phyloP scores from a whole-genome alignment of 2,329 filamentous ascomycete genomes.

The Sporothrix humicola region DNA sequence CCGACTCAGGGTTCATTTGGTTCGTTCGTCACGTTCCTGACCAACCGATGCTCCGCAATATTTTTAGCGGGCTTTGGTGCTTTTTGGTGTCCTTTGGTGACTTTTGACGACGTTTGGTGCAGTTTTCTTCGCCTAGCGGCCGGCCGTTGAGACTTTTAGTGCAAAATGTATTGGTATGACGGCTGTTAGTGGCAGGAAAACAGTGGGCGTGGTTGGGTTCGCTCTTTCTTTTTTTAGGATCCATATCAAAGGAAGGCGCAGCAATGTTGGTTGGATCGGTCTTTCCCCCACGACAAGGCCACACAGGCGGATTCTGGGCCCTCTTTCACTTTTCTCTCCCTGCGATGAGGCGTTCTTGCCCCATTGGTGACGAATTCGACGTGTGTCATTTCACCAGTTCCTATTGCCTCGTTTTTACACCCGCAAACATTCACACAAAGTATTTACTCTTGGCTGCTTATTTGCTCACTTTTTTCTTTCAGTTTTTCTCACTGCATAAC shows the following conservation, averaged over 20 bases:
- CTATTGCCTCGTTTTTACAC: neutral
- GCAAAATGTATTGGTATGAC: neutral
- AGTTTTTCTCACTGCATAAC: neutral
- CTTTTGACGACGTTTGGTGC: too few species aligned
- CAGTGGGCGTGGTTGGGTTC: conserved; percentile 3
- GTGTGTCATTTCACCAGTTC: neutral
- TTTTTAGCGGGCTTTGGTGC: conserved; percentile 17
- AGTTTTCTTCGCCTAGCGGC: conserved; percentile 15
- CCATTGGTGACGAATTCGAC: neutral
- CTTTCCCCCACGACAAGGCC: conserved; percentile 18
- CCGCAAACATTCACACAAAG: neutral
- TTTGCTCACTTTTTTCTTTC: neutral
- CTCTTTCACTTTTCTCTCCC: neutral
- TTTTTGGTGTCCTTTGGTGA: neutral
- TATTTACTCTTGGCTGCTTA: neutral
- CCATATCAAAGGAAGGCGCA: conserved; percentile 31
- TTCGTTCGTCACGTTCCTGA: conserved; percentile 27
- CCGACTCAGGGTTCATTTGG: too few species aligned
- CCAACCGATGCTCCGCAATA: conserved; percentile 25
- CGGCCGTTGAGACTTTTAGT: conserved; percentile 7
- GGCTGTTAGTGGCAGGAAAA: conserved; percentile 1
- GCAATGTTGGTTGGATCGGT: conserved; percentile 10
- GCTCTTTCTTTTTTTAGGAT: neutral
- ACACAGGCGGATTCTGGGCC: neutral
- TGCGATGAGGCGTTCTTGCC: conserved; percentile 27